Evolutionary conservation across 768 basidiomycete genomes (phyloP).

Genomic region (Saitozyma sp.): DNA sequence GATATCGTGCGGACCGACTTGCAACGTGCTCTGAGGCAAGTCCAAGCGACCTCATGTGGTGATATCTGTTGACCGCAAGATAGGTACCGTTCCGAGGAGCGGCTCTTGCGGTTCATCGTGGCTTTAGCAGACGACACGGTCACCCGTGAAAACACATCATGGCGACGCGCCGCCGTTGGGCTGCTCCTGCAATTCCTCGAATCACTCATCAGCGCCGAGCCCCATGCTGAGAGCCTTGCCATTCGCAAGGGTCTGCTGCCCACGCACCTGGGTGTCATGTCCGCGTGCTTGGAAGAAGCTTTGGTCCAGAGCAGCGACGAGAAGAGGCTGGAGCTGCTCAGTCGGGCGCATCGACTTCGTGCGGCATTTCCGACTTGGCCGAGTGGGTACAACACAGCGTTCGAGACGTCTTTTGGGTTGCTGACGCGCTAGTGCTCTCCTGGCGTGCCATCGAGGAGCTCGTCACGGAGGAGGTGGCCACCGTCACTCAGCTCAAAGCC

Average conservation of each 20-base stretch:
- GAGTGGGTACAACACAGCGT: slow-evolving; percentile 9
- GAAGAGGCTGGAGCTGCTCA: slow-evolving; percentile 17
- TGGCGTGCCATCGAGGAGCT: slow-evolving; percentile 38
- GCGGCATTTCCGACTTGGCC: slow-evolving; percentile 28
- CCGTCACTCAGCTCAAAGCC: slow-evolving; percentile 19
- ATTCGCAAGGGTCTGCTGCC: slow-evolving; percentile 20
- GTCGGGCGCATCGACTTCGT: slow-evolving; percentile 12
- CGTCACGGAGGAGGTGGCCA: slow-evolving; percentile 25
- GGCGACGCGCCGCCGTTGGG: slow-evolving; percentile 21
- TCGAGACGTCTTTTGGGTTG: not conserved
- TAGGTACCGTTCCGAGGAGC: not conserved
- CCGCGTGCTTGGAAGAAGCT: slow-evolving; percentile 31
- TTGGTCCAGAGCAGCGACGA: slow-evolving; percentile 35
- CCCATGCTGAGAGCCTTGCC: slow-evolving; percentile 16
- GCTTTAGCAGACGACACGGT: slow-evolving; percentile 24
- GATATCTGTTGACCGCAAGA: too few relatives aligned
- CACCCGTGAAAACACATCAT: slow-evolving; percentile 13
- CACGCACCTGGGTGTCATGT: slow-evolving; percentile 25
- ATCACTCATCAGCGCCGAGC: slow-evolving; percentile 23
- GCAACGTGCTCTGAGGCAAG: not conserved
- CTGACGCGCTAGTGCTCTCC: slow-evolving; percentile 24
- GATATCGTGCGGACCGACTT: slow-evolving; percentile 4
- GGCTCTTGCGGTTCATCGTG: slow-evolving; percentile 24
- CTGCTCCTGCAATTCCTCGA: slow-evolving; percentile 29
- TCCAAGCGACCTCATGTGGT: not conserved